phyloP scores from a whole-genome alignment of 1,284 basidiomycete genomes.

The Afroboletus lepidellus region DNA sequence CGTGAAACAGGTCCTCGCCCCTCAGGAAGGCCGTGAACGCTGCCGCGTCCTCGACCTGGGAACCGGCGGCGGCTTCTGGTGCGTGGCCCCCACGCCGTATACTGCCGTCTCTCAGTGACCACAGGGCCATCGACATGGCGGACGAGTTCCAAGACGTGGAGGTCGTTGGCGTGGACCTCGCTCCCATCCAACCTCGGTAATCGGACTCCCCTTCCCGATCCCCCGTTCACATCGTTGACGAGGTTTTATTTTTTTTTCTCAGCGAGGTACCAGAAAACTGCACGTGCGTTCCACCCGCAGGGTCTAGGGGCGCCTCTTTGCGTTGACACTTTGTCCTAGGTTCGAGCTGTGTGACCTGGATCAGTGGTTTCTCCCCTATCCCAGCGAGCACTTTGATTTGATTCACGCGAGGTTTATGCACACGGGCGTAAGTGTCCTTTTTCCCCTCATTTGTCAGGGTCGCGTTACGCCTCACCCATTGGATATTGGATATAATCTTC shows the following conservation, averaged over 20 bases:
- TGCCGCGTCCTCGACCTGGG: conserved; percentile 60
- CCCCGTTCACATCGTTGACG: conserved; percentile 16
- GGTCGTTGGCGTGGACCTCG: conserved; percentile 66
- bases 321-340: conserved; percentile 33
- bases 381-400: conserved; percentile 59
- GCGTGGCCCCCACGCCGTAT: conserved; percentile 8
- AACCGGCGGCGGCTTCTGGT: conserved; percentile 65
- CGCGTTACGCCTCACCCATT: background rate
- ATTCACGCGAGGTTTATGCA: conserved; percentile 67
- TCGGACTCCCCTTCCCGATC: conserved; percentile 16
- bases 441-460: background rate
- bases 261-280: conserved; percentile 66
- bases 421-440: conserved; percentile 44
- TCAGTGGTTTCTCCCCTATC: conserved; percentile 56
- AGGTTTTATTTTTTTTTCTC: conserved; percentile 4
- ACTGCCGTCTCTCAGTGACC: background rate
- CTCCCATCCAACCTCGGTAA: conserved; percentile 66
- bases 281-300: conserved; percentile 45
- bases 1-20: conserved; percentile 47
- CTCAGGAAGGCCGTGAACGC: conserved; percentile 30
- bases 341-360: conserved; percentile 69
- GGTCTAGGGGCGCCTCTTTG: conserved; percentile 6
- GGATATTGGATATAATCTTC: conserved; percentile 5
- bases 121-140: conserved; percentile 65
- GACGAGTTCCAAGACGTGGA: conserved; percentile 66